Conservation (phyloP, 2,329 filamentous ascomycete species). For the Rasamsonia emersonii region DNA sequence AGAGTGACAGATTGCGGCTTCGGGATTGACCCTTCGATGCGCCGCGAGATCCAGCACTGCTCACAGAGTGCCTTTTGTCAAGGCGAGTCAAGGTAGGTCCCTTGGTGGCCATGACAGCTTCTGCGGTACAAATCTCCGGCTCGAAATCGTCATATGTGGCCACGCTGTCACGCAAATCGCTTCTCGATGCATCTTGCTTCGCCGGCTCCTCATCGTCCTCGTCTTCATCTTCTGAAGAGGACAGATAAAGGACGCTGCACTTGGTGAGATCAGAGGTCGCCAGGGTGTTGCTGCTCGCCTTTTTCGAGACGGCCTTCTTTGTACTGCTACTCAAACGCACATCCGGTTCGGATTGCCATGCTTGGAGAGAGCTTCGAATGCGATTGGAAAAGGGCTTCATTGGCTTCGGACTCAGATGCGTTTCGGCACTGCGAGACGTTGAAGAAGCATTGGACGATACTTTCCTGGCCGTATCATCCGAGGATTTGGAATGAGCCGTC, state of each 20-base stretch:
- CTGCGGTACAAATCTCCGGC: slow-evolving; percentile 36
- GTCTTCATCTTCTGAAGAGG: slow-evolving; percentile 41
- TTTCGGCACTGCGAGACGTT: slow-evolving; percentile 17
- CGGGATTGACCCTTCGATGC: slow-evolving; percentile 3
- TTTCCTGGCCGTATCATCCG: slow-evolving; percentile 11
- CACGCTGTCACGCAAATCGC: slow-evolving; percentile 29
- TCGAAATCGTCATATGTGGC: slow-evolving; percentile 32
- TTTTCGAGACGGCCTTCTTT: slow-evolving; percentile 23
- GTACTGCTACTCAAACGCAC: slow-evolving; percentile 3
- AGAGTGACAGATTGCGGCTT: slow-evolving; percentile 16
- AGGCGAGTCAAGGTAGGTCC: slow-evolving; percentile 20
- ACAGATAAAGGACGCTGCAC: slow-evolving; percentile 40
- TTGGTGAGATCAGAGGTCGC: slow-evolving; percentile 33
- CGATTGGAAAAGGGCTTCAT: slow-evolving; percentile 9
- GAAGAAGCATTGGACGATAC: slow-evolving; percentile 11
- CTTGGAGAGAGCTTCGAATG: slow-evolving; percentile 11
- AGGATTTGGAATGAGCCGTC: slow-evolving; percentile 12
- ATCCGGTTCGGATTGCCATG: slow-evolving; percentile 13
- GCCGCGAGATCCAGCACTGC: slow-evolving; percentile 15
- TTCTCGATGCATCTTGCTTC: slow-evolving; percentile 9
- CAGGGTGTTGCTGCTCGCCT: slow-evolving; percentile 30
- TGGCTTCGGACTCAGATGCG: slow-evolving; percentile 17
- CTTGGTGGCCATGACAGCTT: slow-evolving; percentile 26
- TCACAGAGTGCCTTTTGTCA: slow-evolving; percentile 18
- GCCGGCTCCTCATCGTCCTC: slow-evolving; percentile 16